These are phyloP conservation scores for Arabis alpina DNA, from an alignment of 345 rosid species.

Conservation along the genomic window DNA sequence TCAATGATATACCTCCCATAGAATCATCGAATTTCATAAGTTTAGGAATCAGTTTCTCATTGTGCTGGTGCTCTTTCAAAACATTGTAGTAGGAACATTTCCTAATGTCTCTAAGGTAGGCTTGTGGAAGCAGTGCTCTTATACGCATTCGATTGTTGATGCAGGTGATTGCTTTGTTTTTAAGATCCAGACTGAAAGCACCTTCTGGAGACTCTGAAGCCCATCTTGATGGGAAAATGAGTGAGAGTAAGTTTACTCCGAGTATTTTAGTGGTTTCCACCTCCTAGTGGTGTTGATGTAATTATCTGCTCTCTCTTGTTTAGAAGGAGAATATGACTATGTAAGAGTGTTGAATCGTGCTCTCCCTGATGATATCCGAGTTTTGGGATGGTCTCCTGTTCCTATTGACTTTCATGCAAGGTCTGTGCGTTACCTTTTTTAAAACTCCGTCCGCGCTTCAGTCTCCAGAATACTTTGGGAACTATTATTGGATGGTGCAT, in stretches of 20 bases:
- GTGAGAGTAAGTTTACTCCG: slow-evolving; percentile 43
- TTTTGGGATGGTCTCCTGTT: slow-evolving; percentile 91
- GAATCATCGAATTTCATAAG: background rate
- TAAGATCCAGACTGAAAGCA: slow-evolving; percentile 69
- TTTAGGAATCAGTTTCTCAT: slow-evolving; percentile 9
- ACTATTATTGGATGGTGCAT: slow-evolving; percentile 10
- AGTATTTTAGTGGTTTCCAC: slow-evolving; percentile 11
- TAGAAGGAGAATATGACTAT: slow-evolving; percentile 84
- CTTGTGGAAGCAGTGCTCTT: slow-evolving; percentile 25
- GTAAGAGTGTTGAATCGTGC: slow-evolving; percentile 84
- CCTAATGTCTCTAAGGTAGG: slow-evolving; percentile 11
- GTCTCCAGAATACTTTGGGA: slow-evolving; percentile 1
- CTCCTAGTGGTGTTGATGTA: slow-evolving; percentile 23
- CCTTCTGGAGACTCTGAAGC: slow-evolving; percentile 38
- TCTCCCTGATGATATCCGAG: slow-evolving; percentile 88
- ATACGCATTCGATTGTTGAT: slow-evolving; percentile 37
- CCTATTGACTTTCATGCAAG: slow-evolving; percentile 90
- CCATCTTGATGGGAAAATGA: slow-evolving; percentile 44
- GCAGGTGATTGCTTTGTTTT: slow-evolving; percentile 84
- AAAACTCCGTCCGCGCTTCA: background rate
- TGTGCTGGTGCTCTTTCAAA: background rate
- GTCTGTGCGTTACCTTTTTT: slow-evolving; percentile 46
- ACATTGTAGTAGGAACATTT: slow-evolving; percentile 8
- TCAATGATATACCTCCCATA: background rate
- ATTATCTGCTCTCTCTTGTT: slow-evolving; percentile 29